Evolutionary conservation across 768 basidiomycete species (phyloP).

Genomic region (Nidula microcarpa): DNA sequence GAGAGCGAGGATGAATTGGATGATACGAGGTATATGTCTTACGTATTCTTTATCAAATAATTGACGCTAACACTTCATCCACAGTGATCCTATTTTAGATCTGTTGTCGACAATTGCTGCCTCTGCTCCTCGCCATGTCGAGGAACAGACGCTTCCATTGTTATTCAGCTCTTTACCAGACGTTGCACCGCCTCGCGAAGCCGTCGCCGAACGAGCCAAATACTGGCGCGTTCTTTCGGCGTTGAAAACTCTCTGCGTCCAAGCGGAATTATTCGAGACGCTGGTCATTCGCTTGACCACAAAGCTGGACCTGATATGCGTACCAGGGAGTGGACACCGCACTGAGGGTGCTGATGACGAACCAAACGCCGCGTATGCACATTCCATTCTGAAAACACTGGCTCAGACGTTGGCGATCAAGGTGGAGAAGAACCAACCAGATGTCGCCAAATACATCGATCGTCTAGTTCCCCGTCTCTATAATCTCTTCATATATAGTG

Average conservation of each 20-base stretch:
- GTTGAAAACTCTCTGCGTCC: slow-evolving; percentile 69
- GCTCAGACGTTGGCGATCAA: slow-evolving; percentile 52
- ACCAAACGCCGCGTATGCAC: slow-evolving; percentile 76
- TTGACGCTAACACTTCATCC: neutral
- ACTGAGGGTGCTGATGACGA: slow-evolving; percentile 40
- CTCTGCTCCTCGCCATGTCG: slow-evolving; percentile 60
- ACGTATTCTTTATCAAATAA: neutral
- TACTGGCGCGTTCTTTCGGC: slow-evolving; percentile 68
- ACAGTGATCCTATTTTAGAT: slow-evolving; percentile 57
- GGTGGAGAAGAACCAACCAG: slow-evolving; percentile 51
- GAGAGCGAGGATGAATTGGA: slow-evolving; percentile 35
- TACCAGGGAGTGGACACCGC: slow-evolving; percentile 14
- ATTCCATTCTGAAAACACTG: slow-evolving; percentile 75
- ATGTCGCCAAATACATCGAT: slow-evolving; percentile 81
- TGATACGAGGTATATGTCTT: slow-evolving; percentile 43
- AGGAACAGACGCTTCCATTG: slow-evolving; percentile 73
- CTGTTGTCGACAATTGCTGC: slow-evolving; percentile 62
- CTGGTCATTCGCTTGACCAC: slow-evolving; percentile 74
- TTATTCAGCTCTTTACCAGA: slow-evolving; percentile 79
- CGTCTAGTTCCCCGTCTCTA: slow-evolving; percentile 69
- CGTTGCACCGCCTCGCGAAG: slow-evolving; percentile 50
- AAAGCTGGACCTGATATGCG: slow-evolving; percentile 71
- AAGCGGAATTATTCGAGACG: slow-evolving; percentile 78
- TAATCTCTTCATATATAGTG: slow-evolving; percentile 51
- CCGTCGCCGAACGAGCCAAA: slow-evolving; percentile 49